A percentile compares a stretch with the other conserved stretches of the same genome.
Evolutionary conservation across 2,329 filamentous ascomycete species (phyloP).

Genomic region (Aspergillus sp.): DNA sequence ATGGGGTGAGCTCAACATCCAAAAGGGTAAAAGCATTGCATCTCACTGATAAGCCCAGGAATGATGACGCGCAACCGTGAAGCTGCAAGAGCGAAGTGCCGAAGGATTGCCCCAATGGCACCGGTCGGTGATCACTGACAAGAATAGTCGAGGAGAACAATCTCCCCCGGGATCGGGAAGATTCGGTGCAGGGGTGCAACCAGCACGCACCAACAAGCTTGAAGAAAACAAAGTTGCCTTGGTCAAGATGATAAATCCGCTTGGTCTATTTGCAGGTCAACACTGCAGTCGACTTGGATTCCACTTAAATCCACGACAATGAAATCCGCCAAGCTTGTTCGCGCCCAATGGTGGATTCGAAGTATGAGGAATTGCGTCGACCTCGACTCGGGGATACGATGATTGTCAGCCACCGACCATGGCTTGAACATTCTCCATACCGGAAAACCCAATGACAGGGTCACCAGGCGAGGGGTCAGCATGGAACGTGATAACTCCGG

Average conservation of each 20-base stretch:
- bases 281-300: neutral
- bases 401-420: neutral
- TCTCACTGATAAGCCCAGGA: neutral
- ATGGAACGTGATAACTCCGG: neutral
- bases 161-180: slow-evolving; percentile 3
- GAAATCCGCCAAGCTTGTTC: slow-evolving; percentile 5
- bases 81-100: neutral
- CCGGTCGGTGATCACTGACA: neutral
- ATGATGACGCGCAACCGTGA: neutral
- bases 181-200: neutral
- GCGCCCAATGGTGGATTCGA: slow-evolving; percentile 4
- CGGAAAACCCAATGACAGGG: neutral
- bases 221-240: neutral
- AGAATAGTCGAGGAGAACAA: neutral
- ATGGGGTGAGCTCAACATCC: neutral
- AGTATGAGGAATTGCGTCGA: neutral
- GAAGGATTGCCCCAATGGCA: neutral
- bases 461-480: slow-evolving; percentile 1
- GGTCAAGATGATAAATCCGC: slow-evolving; percentile 1
- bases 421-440: neutral
- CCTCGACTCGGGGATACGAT: neutral
- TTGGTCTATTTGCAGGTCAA: slow-evolving; percentile 4
- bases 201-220: neutral
- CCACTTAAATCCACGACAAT: neutral
- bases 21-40: neutral